Evolutionary conservation across 495 filamentous ascomycete species (phyloP).

Genomic region (Lindgomyces ingoldianus): DNA sequence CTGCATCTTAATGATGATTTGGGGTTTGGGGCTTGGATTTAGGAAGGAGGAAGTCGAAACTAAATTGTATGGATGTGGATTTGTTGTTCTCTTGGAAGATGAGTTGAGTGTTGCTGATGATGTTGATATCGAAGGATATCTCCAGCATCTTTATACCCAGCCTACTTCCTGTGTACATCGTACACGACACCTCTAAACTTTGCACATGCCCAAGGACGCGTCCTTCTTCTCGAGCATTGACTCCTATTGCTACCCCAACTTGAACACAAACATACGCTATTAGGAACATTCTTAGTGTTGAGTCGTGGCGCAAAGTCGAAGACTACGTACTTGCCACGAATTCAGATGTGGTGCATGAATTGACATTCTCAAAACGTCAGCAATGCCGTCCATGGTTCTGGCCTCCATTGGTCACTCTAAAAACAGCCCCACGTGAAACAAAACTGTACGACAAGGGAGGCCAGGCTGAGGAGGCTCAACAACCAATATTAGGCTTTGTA

Average conservation of each 20-base stretch:
- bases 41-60: neutral
- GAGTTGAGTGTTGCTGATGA: conserved; percentile 5
- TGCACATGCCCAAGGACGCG: neutral
- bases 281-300: neutral
- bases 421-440: neutral
- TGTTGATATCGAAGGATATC: neutral
- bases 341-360: neutral
- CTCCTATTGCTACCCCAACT: neutral
- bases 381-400: neutral
- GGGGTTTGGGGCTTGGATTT: neutral
- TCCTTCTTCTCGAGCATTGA: neutral
- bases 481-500: neutral
- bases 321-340: neutral
- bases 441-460: neutral
- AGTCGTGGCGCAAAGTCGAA: conserved; percentile 1
- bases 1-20: conserved; percentile 12
- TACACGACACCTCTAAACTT: neutral
- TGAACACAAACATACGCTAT: neutral
- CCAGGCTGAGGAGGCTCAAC: neutral
- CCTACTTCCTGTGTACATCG: neutral
- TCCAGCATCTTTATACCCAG: conserved; percentile 1
- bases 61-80: neutral
- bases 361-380: neutral
- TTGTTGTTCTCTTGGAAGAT: conserved; percentile 1
- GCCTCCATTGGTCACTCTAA: neutral